Evolutionary conservation across 1,284 basidiomycete species (phyloP), one percentile per base, ranked within the genome.

Genomic region (Cryptococcus neoformans): DNA sequence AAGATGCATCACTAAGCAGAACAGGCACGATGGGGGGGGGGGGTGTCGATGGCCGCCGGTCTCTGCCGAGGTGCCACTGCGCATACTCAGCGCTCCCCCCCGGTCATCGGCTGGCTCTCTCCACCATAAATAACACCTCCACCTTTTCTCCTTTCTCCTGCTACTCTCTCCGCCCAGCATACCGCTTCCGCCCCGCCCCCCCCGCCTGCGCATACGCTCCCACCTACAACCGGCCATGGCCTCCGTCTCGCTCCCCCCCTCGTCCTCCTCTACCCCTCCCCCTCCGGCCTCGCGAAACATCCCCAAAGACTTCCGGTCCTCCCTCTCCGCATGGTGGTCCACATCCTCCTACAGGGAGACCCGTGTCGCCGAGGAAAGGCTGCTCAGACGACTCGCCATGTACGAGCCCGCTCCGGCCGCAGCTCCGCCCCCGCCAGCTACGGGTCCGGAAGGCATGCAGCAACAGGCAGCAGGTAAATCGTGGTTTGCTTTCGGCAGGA

Each of bases 261-360:
- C 21, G 21, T 21, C 21, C 21, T 21, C 21, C 21, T 21, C 21
- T 21, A 21, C 21, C 21, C 21, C 21, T 21, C 21, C 21, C 65
- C 65, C 3, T 40, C 36, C 55, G 9, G 62, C 62, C 2, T 57
- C 68, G 2, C 62, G 64, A 44, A 60, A 66, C 1, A 70, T 76
- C 16, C 74, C 74, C 6, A 68, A 55, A 34, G 72, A 73, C 56
- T 76, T 76, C 59, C 62, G 65, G 54, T 64, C 68, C 3, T 71
- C 68, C 6, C 56, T 76, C 9, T 54, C 66, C 0, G 72, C 73
- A 39, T 76, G 74, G 74, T 76, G 74, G 74, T 62, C 66, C 39
- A 71, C 68, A 11, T 67, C 66, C 11, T 70, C 69, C 2, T 74
- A 74, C 61, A 65, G 66, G 44, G 72, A 73, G 54, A 71, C 70